Percentiles rank a stretch among this genome's conserved stretches.
Conservation (phyloP, 1,284 basidiomycete species). For the Sanghuangporus sanghuang region DNA sequence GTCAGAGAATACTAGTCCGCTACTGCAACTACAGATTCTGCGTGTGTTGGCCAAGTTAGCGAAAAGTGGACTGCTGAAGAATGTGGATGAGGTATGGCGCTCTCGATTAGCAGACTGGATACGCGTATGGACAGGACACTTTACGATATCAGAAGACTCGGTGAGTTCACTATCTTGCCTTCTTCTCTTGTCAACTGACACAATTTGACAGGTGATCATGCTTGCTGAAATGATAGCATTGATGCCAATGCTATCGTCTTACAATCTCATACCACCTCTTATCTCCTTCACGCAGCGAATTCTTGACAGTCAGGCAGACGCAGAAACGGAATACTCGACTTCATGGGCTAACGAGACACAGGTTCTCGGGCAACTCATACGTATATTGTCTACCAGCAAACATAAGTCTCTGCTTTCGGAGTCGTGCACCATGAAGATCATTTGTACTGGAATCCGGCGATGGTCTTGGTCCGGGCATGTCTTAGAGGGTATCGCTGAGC, state of each 20-base stretch:
- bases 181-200: slow-evolving; percentile 28
- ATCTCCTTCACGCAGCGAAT: slow-evolving; percentile 43
- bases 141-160: background rate
- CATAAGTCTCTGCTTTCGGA: background rate
- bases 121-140: background rate
- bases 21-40: slow-evolving; percentile 29
- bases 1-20: background rate
- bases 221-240: slow-evolving; percentile 49
- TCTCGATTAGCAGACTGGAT: slow-evolving; percentile 1
- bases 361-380: slow-evolving; percentile 38
- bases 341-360: slow-evolving; percentile 42
- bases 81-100: slow-evolving; percentile 28
- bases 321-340: slow-evolving; percentile 29
- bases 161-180: background rate
- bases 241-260: slow-evolving; percentile 41
- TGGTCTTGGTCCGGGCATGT: slow-evolving; percentile 36
- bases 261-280: slow-evolving; percentile 38
- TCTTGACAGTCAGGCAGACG: slow-evolving; percentile 32
- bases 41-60: slow-evolving; percentile 47
- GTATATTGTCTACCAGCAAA: background rate
- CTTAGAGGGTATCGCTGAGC: background rate
- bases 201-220: slow-evolving; percentile 46
- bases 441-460: slow-evolving; percentile 35
- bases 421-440: slow-evolving; percentile 44
- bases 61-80: slow-evolving; percentile 42